Base-by-base conservation (phyloP, 495 filamentous ascomycete genomes). In the Glonium stellatum region DNA sequence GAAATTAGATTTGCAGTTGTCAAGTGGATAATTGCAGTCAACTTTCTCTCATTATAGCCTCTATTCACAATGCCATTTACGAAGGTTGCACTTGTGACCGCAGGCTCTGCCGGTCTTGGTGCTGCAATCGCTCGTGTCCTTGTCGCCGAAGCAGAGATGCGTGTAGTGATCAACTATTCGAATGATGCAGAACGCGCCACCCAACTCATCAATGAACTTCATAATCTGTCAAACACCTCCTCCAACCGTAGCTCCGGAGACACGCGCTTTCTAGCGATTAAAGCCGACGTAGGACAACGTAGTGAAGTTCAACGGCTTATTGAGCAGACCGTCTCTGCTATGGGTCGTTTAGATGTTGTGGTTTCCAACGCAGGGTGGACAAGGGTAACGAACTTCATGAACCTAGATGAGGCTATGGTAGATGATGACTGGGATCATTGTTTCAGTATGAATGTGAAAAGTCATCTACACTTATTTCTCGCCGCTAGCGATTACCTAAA, bases 291-390 rank as follows among this genome's bases (percentile, higher is more conserved):
- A 0, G 72, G 72, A n/a, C 69, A 70, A 27, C 71, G 72, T 50
- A 57, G 68, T 5, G 70, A 78, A 10, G 69, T 84, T 39, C 58
- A 72, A 23, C 54, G 64, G 15, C 74, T 84, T 1, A 72, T 83
- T 13, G 13, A 67, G 12, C 73, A 79, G 25, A 77, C 73, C 1
- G 60, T 79, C 9, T 55, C 55, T 1, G 62, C 22, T 15, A 79
- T 83, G 69, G 80, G 79, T 27, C 68, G 76, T 8, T 65, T 84
- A 1, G 80, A 84, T 60, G 74, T 79, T 5, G 67, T 82, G 37
- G 77, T 82, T 46, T 81, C 79, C 13, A 84, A 84, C 62, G 78
- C 75, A 9, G 81, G 80, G 44, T 84, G 80, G 80, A 82, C 80
- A 9, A 72, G 70, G 6, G 68, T 79, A 9, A 75, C 78, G 35